Conservation (phyloP, 2,329 filamentous ascomycete species). For the Neonectria faginata region DNA sequence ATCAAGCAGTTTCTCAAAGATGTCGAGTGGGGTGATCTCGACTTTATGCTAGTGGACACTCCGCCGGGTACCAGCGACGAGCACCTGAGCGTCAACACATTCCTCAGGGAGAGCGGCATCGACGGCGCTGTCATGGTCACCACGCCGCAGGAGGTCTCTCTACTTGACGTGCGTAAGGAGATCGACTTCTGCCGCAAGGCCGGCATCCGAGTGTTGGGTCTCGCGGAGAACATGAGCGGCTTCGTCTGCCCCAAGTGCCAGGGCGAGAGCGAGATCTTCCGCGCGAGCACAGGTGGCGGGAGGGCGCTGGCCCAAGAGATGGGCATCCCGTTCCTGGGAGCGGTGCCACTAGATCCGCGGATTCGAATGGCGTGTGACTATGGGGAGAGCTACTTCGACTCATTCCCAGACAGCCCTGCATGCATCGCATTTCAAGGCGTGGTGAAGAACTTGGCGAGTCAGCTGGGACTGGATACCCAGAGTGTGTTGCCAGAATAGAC, state of each 20-base stretch:
- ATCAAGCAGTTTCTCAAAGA: slow-evolving; percentile 99
- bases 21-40: slow-evolving; percentile 95
- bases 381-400: slow-evolving; percentile 96
- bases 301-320: slow-evolving; percentile 84
- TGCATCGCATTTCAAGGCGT: slow-evolving; percentile 85
- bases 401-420: slow-evolving; percentile 92
- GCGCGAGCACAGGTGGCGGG: slow-evolving; percentile 90
- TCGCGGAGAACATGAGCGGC: slow-evolving; percentile 98
- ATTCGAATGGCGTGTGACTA: slow-evolving; percentile 98
- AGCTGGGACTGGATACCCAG: slow-evolving; percentile 73
- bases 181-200: slow-evolving; percentile 98
- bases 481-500: slow-evolving; percentile 58
- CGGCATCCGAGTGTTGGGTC: slow-evolving; percentile 85
- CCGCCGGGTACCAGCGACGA: slow-evolving; percentile 96
- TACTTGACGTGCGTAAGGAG: slow-evolving; percentile 95
- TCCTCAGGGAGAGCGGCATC: slow-evolving; percentile 90
- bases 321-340: slow-evolving; percentile 87
- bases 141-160: slow-evolving; percentile 91
- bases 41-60: slow-evolving; percentile 93
- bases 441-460: slow-evolving; percentile 76
- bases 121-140: slow-evolving; percentile 94
- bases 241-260: slow-evolving; percentile 96
- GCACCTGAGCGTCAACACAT: slow-evolving; percentile 92
- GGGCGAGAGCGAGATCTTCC: slow-evolving; percentile 86
- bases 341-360: slow-evolving; percentile 90